Percentiles rank a stretch among this genome's conserved stretches.
Evolutionary conservation across 495 filamentous ascomycete species (phyloP).

Genomic region (Bathelium albidoporum): DNA sequence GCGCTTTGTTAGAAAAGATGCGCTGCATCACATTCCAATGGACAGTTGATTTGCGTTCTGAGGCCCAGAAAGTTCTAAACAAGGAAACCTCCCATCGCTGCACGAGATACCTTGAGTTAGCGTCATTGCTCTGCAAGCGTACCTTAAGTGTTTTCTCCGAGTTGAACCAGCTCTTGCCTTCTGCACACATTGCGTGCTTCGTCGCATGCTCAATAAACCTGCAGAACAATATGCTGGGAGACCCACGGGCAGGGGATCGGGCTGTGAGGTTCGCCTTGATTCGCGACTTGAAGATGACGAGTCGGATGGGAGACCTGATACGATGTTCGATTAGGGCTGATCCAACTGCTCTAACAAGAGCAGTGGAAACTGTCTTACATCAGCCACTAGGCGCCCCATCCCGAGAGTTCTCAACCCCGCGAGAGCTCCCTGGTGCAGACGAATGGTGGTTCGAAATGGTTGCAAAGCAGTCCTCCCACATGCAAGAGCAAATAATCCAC

Average conservation of each 20-base stretch:
- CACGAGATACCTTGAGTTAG: conserved; percentile 36
- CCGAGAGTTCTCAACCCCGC: conserved; percentile 14
- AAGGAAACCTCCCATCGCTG: conserved; percentile 27
- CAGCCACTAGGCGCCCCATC: conserved; percentile 9
- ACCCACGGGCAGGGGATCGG: conserved; percentile 25
- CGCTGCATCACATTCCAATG: conserved; percentile 28
- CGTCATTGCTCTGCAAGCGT: conserved; percentile 41
- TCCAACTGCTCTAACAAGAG: conserved; percentile 22
- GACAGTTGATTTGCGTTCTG: conserved; percentile 36
- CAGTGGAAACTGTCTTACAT: conserved; percentile 21
- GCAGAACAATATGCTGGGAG: conserved; percentile 32
- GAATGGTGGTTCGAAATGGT: conserved; percentile 28
- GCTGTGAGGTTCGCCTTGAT: conserved; percentile 31
- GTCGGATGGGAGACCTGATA: conserved; percentile 29
- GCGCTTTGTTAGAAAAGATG: not conserved
- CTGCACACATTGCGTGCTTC: conserved; percentile 19
- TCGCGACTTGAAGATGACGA: conserved; percentile 39
- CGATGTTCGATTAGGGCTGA: conserved; percentile 19
- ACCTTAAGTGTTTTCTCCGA: conserved; percentile 34
- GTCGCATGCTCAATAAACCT: conserved; percentile 33
- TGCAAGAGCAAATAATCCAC: conserved; percentile 26
- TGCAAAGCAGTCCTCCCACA: conserved; percentile 16
- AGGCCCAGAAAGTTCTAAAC: conserved; percentile 35
- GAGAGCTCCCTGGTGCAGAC: conserved; percentile 20
- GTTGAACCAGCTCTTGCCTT: conserved; percentile 1